Percentiles rank a stretch among this genome's conserved stretches.
phyloP scores from a whole-genome alignment of 106 monocot species.

The Vanilla planifolia region DNA sequence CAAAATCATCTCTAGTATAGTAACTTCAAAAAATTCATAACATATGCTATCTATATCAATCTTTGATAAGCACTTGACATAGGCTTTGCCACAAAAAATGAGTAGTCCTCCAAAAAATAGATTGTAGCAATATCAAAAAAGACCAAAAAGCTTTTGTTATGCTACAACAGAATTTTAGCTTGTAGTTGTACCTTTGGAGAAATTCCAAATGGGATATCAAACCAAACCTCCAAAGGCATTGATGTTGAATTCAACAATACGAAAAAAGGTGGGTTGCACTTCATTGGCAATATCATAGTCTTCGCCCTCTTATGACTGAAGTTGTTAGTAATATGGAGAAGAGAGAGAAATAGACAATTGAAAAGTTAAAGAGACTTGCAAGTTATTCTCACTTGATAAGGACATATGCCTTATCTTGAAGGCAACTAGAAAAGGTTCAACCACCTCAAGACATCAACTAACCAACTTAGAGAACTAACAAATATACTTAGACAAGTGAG shows the following conservation, averaged over 20 bases:
- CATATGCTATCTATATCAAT: no score
- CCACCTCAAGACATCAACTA: no score
- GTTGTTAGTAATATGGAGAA: not conserved
- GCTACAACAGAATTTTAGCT: not conserved
- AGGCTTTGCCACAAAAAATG: not conserved
- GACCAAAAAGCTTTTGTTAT: no score
- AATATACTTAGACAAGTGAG: no score
- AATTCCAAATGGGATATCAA: conserved; percentile 97
- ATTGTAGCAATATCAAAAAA: not conserved
- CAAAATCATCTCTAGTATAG: no score
- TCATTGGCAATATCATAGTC: no score
- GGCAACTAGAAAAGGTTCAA: no score
- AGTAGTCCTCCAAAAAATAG: not conserved
- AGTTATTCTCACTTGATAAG: conserved; percentile 86
- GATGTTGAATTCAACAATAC: conserved; percentile 80
- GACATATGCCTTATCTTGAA: conserved; percentile 84
- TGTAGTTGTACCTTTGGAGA: conserved; percentile 69
- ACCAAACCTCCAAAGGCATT: conserved; percentile 70
- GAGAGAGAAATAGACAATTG: conserved; percentile 1
- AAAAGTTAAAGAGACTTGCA: conserved; percentile 21
- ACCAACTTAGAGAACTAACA: no score
- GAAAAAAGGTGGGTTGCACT: no score
- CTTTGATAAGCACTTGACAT: no score
- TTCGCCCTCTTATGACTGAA: conserved; percentile 51
- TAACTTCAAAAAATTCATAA: no score